A percentile compares a stretch with the other conserved stretches of the same genome.
phyloP scores from a whole-genome alignment of 2,329 filamentous ascomycete species.

The Fusarium irregulare region DNA sequence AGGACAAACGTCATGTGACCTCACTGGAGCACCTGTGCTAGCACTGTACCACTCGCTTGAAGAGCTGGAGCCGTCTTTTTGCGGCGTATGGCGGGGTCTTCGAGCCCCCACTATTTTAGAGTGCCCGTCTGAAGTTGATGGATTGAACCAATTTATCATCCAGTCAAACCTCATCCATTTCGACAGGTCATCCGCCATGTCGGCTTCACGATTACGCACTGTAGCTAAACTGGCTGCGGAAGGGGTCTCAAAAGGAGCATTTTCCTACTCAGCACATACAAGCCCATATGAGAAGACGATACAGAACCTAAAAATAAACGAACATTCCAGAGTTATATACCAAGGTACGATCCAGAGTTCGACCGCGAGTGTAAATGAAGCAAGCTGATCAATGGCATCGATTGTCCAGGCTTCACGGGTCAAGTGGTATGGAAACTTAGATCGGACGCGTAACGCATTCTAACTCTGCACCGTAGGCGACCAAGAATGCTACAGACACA shows the following conservation, averaged over 20 bases:
- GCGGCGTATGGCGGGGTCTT: not conserved
- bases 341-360: not conserved
- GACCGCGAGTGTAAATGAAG: not conserved
- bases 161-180: not conserved
- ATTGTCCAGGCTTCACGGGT: conserved; percentile 52
- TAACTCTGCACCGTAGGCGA: conserved; percentile 46
- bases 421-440: conserved; percentile 46
- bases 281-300: not conserved
- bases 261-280: not conserved
- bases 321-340: conserved; percentile 1
- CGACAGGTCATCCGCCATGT: not conserved
- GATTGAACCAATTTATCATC: not conserved
- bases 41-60: not conserved
- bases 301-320: not conserved
- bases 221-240: not conserved
- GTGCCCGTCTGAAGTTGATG: not conserved
- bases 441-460: not conserved
- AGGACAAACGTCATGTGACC: not conserved
- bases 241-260: not conserved
- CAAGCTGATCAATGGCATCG: not conserved
- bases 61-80: not conserved
- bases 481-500: conserved; percentile 53
- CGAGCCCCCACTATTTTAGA: not conserved
- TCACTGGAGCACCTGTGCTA: not conserved
- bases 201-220: not conserved